Conservation (phyloP, 73 alveolate species). For the Blepharisma japonicum region DNA sequence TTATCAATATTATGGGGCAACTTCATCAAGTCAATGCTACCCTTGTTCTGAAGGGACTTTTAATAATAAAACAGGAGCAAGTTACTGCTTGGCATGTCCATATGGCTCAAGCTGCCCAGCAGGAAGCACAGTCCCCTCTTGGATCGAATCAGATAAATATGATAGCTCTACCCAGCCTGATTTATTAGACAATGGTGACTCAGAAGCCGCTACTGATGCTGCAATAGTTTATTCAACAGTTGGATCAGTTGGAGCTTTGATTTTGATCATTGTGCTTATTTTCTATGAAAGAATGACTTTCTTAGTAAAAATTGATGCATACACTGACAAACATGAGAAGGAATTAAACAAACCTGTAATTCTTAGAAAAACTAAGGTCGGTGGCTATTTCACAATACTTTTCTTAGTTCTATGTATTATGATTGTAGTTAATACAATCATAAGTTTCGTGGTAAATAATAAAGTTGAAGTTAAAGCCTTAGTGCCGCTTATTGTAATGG, state of each 20-base stretch:
- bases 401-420: not conserved
- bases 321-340: not conserved
- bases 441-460: not conserved
- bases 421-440: not conserved
- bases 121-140: not conserved
- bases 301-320: not conserved
- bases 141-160: not conserved
- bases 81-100: not conserved
- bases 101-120: constrained; percentile 8
- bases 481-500: not conserved
- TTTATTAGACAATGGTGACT: not conserved
- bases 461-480: not conserved
- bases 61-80: not conserved
- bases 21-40: not conserved
- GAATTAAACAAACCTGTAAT: not conserved
- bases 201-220: not conserved
- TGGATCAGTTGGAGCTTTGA: not conserved
- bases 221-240: not conserved
- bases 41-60: constrained; percentile 11
- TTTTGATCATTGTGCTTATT: not conserved
- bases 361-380: not conserved
- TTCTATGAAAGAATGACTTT: not conserved
- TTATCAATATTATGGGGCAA: constrained; percentile 5
- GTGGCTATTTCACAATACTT: not conserved
- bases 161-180: not conserved